A percentile compares a stretch with the other conserved stretches of the same genome.
Conservation (phyloP, 108 stramenopile genomes). For the Stephanodiscus triporus region DNA sequence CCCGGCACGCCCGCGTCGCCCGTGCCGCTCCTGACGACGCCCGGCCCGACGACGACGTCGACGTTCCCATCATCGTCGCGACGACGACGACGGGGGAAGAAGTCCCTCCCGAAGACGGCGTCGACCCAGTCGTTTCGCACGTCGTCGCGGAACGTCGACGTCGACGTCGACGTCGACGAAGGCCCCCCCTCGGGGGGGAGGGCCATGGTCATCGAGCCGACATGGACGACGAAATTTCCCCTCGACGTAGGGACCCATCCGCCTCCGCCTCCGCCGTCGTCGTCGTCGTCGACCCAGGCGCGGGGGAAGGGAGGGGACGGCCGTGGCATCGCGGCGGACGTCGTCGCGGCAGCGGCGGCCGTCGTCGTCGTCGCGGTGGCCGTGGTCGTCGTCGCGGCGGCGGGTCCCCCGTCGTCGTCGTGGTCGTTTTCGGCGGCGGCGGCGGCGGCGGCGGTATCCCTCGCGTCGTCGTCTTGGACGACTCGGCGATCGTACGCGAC, state of each 20-base stretch:
- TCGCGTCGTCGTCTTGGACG: too few species aligned
- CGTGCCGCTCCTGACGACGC: conserved; percentile 52
- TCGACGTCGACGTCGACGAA: neutral
- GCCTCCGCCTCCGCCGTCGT: neutral
- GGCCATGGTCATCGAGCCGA: neutral
- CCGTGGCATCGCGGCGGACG: too few species aligned
- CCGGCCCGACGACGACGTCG: conserved; percentile 33
- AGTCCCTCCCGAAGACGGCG: conserved; percentile 73
- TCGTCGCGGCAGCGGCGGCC: too few species aligned
- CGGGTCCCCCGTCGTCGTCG: too few species aligned
- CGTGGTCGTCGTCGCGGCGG: too few species aligned
- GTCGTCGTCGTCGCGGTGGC: too few species aligned
- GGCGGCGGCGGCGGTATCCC: too few species aligned
- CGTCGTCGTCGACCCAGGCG: too few species aligned
- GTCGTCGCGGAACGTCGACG: conserved; percentile 40
- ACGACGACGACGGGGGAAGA: neutral
- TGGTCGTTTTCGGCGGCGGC: too few species aligned
- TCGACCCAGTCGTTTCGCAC: conserved; percentile 73
- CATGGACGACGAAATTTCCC: neutral
- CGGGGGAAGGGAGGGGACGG: too few species aligned
- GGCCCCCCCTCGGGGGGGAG: neutral
- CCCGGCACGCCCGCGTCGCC: neutral
- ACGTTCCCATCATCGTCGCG: neutral
- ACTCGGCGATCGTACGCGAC: too few species aligned
- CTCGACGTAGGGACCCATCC: neutral